phyloP scores from a whole-genome alignment of 352 stramenopile genomes.

The Pythium apleroticum region DNA sequence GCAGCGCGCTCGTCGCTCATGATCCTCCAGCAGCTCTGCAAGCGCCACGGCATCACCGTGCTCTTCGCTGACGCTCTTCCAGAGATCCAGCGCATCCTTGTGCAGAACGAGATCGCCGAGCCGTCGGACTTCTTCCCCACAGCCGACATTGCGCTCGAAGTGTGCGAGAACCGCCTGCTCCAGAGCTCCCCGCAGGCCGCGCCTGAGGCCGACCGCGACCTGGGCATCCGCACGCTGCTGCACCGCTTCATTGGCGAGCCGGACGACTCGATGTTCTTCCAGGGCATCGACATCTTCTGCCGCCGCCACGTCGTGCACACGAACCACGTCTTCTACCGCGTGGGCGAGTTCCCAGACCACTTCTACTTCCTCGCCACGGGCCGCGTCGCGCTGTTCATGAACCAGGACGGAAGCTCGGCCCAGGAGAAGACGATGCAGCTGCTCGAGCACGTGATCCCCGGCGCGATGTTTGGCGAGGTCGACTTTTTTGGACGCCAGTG shows the following conservation, averaged over 20 bases:
- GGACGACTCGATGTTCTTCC: slow-evolving; percentile 67
- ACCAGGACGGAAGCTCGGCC: slow-evolving; percentile 57
- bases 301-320: slow-evolving; percentile 46
- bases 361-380: slow-evolving; percentile 82
- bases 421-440: slow-evolving; percentile 50
- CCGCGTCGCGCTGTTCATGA: slow-evolving; percentile 75
- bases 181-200: slow-evolving; percentile 12
- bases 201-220: slow-evolving; percentile 31
- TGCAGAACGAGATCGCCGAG: slow-evolving; percentile 80
- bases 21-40: slow-evolving; percentile 82
- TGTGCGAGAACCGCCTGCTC: slow-evolving; percentile 71
- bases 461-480: slow-evolving; percentile 85
- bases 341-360: slow-evolving; percentile 51
- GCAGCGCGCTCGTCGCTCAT: slow-evolving; percentile 80
- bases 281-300: slow-evolving; percentile 68
- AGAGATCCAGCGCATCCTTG: slow-evolving; percentile 60
- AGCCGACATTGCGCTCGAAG: slow-evolving; percentile 72
- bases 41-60: slow-evolving; percentile 61
- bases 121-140: slow-evolving; percentile 61
- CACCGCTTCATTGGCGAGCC: slow-evolving; percentile 80
- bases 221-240: slow-evolving; percentile 63
- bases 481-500: slow-evolving; percentile 82
- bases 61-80: slow-evolving; percentile 71
- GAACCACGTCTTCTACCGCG: slow-evolving; percentile 75
- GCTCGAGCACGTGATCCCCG: slow-evolving; percentile 70